Evolutionary conservation across 352 stramenopile species (phyloP).

Genomic region (Phytophthora cactorum): DNA sequence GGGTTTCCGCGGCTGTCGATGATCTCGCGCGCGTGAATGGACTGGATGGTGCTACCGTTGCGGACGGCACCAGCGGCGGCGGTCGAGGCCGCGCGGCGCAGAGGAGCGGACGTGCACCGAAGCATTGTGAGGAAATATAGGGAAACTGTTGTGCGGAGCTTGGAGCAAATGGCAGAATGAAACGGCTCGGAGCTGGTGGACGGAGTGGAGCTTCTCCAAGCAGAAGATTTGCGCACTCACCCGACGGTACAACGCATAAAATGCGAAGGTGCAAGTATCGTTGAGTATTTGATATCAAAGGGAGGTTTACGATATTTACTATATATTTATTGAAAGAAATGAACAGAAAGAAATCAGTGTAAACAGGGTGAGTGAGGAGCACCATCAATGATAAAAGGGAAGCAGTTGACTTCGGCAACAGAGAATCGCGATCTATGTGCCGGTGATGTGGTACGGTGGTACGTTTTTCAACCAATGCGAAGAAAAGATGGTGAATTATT

Average conservation of each 20-base stretch:
- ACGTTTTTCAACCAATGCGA: constrained; percentile 22
- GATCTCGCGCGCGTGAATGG: constrained; percentile 79
- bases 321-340: not conserved
- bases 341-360: not conserved
- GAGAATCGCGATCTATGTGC: constrained; percentile 23
- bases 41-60: constrained; percentile 77
- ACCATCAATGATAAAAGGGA: constrained; percentile 3
- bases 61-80: constrained; percentile 21
- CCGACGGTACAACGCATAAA: not conserved
- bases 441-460: not conserved
- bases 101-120: constrained; percentile 16
- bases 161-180: constrained; percentile 28
- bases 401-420: constrained; percentile 1
- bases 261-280: not conserved
- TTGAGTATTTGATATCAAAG: not conserved
- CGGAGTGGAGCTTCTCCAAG: constrained; percentile 5
- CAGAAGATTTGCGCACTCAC: constrained; percentile 13
- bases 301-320: not conserved
- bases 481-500: constrained; percentile 23
- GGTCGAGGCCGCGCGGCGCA: constrained; percentile 21
- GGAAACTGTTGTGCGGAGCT: constrained; percentile 14
- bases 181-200: constrained; percentile 13
- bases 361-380: not conserved
- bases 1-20: constrained; percentile 91
- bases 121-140: constrained; percentile 24